Conservation (phyloP, 192 early-diverging fungal genomes). For the Oehlia diaphana region DNA sequence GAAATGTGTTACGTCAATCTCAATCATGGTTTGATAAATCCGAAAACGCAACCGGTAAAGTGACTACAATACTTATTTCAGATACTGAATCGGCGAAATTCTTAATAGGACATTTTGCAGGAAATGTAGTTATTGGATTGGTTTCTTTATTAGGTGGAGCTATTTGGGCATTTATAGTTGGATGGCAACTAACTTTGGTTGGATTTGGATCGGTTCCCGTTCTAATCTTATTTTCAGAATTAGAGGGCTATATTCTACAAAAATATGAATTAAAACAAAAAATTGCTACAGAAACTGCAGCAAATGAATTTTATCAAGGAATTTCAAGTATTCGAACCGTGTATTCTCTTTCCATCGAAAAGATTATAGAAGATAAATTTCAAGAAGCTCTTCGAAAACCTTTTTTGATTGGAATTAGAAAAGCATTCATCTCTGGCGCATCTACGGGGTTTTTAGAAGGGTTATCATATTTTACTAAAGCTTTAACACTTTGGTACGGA, state of each 20-base stretch:
- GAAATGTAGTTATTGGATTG: slow-evolving; percentile 14
- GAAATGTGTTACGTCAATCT: slow-evolving; percentile 9
- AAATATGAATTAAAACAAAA: slow-evolving; percentile 23
- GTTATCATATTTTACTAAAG: slow-evolving; percentile 22
- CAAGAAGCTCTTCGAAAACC: slow-evolving; percentile 8
- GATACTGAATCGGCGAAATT: slow-evolving; percentile 20
- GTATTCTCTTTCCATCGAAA: slow-evolving; percentile 9
- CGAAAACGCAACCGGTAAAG: slow-evolving; percentile 6
- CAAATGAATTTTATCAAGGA: slow-evolving; percentile 25
- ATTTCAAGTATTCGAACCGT: slow-evolving; percentile 21
- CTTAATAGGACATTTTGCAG: slow-evolving; percentile 18
- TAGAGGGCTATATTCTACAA: slow-evolving; percentile 5
- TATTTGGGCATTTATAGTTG: slow-evolving; percentile 7
- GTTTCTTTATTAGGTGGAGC: slow-evolving; percentile 16
- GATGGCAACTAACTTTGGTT: slow-evolving; percentile 26
- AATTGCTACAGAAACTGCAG: background rate
- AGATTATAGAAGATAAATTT: background rate
- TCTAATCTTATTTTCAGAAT: background rate
- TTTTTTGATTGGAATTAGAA: slow-evolving; percentile 9
- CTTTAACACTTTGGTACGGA: slow-evolving; percentile 27
- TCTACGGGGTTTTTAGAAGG: slow-evolving; percentile 9
- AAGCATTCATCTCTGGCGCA: slow-evolving; percentile 1
- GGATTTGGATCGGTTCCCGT: slow-evolving; percentile 17
- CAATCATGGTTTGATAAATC: slow-evolving; percentile 30
- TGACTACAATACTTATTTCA: slow-evolving; percentile 10